These are phyloP conservation scores for Pythium apleroticum DNA, from an alignment of 352 stramenopile species.

Conservation along the genomic window DNA sequence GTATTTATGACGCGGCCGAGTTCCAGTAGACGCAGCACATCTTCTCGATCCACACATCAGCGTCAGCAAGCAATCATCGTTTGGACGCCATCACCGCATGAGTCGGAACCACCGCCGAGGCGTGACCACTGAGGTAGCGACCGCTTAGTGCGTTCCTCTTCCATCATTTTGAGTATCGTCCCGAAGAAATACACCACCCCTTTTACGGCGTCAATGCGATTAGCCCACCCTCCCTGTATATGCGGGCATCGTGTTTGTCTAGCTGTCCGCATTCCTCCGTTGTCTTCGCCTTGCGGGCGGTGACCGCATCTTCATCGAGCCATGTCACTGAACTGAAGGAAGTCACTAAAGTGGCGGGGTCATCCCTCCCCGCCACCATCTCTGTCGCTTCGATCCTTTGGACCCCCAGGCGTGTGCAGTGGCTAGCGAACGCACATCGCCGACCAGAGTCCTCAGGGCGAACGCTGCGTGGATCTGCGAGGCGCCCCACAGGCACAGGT, in stretches of 20 bases:
- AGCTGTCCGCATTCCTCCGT: too few relatives aligned
- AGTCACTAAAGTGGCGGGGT: background rate
- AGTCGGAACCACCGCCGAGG: background rate
- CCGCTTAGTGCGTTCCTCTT: background rate
- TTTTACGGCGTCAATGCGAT: background rate
- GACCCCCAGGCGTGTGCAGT: background rate
- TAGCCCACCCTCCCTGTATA: background rate
- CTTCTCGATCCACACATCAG: background rate
- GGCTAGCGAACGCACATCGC: too few relatives aligned
- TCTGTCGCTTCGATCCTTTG: slow-evolving; percentile 11
- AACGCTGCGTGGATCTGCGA: too few relatives aligned
- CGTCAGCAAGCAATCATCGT: background rate
- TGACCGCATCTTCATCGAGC: background rate
- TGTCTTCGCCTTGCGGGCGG: too few relatives aligned
- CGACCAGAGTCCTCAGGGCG: too few relatives aligned
- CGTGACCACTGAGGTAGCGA: background rate
- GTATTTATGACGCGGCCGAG: slow-evolving; percentile 94
- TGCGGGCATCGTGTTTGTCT: too few relatives aligned
- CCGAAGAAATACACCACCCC: background rate
- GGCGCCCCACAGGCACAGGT: too few relatives aligned
- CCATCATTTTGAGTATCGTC: slow-evolving; percentile 3
- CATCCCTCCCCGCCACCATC: background rate
- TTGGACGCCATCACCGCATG: background rate
- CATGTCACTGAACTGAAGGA: background rate
- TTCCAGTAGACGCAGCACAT: slow-evolving; percentile 80